These are phyloP conservation scores for Diaporthe ilicicola DNA, from an alignment of 2,329 filamentous ascomycete species.

Conservation along the genomic window DNA sequence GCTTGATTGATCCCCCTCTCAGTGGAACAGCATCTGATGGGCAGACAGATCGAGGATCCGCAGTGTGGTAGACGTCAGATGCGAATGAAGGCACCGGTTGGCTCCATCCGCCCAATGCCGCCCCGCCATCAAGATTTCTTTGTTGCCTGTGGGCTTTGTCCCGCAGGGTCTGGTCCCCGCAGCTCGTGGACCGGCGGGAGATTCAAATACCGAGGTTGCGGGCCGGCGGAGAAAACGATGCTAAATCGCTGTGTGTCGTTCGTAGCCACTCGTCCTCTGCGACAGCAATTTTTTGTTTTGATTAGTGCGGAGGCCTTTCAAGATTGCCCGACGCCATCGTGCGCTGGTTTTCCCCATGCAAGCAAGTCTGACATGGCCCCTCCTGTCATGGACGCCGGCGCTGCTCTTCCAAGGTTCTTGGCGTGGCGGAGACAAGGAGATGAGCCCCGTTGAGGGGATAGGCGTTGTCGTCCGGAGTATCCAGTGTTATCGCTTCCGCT, in stretches of 20 bases:
- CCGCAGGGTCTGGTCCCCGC: not conserved
- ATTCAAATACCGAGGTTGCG: slow-evolving; percentile 2
- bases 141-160: not conserved
- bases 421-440: slow-evolving; percentile 16
- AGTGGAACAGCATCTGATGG: not conserved
- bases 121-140: slow-evolving; percentile 2
- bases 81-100: not conserved
- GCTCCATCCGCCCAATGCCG: not conserved
- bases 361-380: not conserved
- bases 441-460: slow-evolving; percentile 4
- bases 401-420: slow-evolving; percentile 7
- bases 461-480: not conserved
- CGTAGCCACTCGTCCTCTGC: not conserved
- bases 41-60: not conserved
- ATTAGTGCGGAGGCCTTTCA: not conserved
- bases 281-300: no score
- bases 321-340: not conserved
- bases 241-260: not conserved
- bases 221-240: slow-evolving; percentile 5
- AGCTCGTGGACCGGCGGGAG: not conserved
- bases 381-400: not conserved
- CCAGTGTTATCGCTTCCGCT: not conserved
- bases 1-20: not conserved
- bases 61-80: not conserved
- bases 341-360: not conserved